These are phyloP conservation scores for Delphinella strobiligena DNA, from an alignment of 2,329 filamentous ascomycete genomes.

Conservation along the genomic window DNA sequence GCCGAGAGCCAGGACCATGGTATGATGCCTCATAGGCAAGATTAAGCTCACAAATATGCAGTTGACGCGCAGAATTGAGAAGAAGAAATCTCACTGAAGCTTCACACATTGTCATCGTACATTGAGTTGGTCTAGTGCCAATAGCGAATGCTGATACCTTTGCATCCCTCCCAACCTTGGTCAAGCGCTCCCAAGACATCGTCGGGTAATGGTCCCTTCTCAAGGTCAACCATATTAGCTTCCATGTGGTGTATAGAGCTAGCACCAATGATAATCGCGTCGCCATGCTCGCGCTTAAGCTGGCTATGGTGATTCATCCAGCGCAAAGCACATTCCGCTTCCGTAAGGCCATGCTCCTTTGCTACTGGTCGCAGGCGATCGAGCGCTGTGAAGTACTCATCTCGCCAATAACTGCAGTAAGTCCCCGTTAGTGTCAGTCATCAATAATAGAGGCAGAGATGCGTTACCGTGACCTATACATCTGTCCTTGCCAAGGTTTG, in stretches of 20 bases:
- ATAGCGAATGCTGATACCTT: conserved; percentile 19
- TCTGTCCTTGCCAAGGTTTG: conserved; percentile 26
- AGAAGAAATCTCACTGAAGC: no score
- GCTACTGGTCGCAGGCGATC: conserved; percentile 26
- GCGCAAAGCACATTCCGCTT: conserved; percentile 31
- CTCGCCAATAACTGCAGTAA: no score
- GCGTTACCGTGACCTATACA: conserved; percentile 25
- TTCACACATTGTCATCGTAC: no score
- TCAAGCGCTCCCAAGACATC: conserved; percentile 28
- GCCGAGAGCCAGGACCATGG: no score
- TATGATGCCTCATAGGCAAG: no score
- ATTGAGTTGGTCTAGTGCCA: conserved; percentile 22
- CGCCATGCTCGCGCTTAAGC: conserved; percentile 20
- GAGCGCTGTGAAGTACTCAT: conserved; percentile 31
- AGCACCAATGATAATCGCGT: conserved; percentile 30
- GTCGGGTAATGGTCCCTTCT: conserved; percentile 28
- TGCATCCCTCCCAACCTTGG: conserved; percentile 24
- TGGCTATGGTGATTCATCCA: conserved; percentile 35
- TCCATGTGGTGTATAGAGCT: conserved; percentile 26
- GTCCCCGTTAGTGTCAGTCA: no score
- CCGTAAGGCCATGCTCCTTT: conserved; percentile 28
- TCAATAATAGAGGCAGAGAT: no score
- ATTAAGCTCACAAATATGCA: no score
- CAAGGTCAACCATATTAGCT: conserved; percentile 25
- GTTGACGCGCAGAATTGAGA: no score